Evolutionary conservation across 768 basidiomycete genomes (phyloP), one percentile per base, ranked within the genome.

Genomic region (Pulveroboletus frians): DNA sequence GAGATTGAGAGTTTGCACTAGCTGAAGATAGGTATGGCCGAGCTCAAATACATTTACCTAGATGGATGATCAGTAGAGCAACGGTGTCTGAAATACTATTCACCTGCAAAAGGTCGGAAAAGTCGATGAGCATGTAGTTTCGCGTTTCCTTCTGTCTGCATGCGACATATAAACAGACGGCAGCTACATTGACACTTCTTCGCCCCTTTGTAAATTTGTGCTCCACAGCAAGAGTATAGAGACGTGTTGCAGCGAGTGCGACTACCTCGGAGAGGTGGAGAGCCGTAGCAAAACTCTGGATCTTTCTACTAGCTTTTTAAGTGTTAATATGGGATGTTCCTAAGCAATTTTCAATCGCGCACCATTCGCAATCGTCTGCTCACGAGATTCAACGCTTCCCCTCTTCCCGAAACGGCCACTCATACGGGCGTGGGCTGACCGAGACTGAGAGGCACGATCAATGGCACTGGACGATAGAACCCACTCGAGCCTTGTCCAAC

Each of bases 11-110:
- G 83, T 86, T 66, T 85, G 91, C 11, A 95, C 85, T 27, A 98
- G 84, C 63, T 96, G 92, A 31, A 98, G 84, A 64, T 97, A 99
- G 0, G 91, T 94, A 46, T 92, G 87, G 1, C 96, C 96, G 17
- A 99, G 86, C 61, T 93, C 92, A 59, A 95, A 98, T 11, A 99
- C 96, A 62, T 98, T 97, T 52, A 97, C 90, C 92, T 95, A 15
- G 17, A 41, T 38, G 30, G 40, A 42, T 15, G 23, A 26, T 57
- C 31, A 52, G 38, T 8, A 39, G 21, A n/a, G 20, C 9, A 11
- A 38, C 5, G 7, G 26, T 1, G 35, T n/a, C 8, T 38, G 42
- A 30, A 21, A 37, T 17, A 17, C 1, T 4, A 56, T 66, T 53
- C 56, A 88, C 94, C 73, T 92, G 88, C 4, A 99, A 78, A 35